Evolutionary conservation across 805 yeast genomes (phyloP).

Genomic region (Candida yuanshanica): DNA sequence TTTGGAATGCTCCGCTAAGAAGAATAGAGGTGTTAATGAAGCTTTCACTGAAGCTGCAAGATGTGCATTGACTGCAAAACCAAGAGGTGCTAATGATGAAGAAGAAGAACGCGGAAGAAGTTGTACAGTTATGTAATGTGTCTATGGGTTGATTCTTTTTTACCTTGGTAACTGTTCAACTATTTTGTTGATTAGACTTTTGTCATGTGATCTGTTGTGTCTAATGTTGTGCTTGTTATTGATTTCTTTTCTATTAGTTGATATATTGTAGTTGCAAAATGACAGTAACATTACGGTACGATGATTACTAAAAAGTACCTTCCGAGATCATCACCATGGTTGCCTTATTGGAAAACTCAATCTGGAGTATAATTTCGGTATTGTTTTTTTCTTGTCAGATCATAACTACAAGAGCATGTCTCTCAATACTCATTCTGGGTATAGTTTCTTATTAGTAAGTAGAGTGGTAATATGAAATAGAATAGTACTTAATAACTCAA

Average conservation of each 20-base stretch:
- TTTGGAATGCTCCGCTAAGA: conserved; percentile 94
- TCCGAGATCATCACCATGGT: too few relatives aligned
- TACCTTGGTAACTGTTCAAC: not conserved
- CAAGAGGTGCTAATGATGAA: conserved; percentile 62
- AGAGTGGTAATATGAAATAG: too few relatives aligned
- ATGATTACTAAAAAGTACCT: too few relatives aligned
- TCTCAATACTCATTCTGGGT: too few relatives aligned
- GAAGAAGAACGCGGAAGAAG: conserved; percentile 27
- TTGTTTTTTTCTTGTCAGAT: too few relatives aligned
- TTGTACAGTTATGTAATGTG: conserved; percentile 39
- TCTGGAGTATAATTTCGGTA: too few relatives aligned
- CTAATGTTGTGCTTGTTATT: not conserved
- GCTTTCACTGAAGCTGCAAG: conserved; percentile 98
- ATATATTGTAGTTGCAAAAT: not conserved
- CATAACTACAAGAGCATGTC: too few relatives aligned
- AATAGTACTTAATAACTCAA: too few relatives aligned
- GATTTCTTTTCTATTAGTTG: too few relatives aligned
- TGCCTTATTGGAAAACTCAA: too few relatives aligned
- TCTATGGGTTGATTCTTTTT: not conserved
- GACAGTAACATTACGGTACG: too few relatives aligned
- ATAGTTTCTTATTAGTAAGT: too few relatives aligned
- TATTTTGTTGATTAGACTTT: not conserved
- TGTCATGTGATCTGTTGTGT: not conserved
- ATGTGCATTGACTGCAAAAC: conserved; percentile 86
- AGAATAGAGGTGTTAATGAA: conserved; percentile 96